Percentiles rank a stretch among this genome's conserved stretches.
These are phyloP conservation scores for Zostera marina DNA, from an alignment of 116 monocot genomes.

Conservation along the genomic window DNA sequence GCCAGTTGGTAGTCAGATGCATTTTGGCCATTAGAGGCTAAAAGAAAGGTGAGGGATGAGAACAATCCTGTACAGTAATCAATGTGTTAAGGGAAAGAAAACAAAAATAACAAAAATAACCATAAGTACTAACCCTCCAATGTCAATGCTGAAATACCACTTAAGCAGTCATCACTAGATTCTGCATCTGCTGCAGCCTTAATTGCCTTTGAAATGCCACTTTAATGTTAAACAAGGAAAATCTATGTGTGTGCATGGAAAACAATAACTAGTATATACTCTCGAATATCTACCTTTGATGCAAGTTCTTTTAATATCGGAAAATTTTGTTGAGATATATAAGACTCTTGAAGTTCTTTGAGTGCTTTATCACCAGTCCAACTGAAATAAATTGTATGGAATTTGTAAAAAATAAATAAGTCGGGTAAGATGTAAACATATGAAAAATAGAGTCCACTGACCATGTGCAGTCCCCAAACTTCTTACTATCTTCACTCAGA, in stretches of 20 bases:
- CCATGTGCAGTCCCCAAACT: conserved; percentile 75
- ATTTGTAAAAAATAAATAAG: neutral
- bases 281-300: conserved; percentile 38
- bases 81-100: conserved; percentile 1
- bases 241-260: neutral
- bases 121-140: conserved; percentile 39
- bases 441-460: conserved; percentile 22
- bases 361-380: conserved; percentile 88
- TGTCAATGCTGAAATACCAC: conserved; percentile 49
- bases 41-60: conserved; percentile 64
- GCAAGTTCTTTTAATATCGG: conserved; percentile 80
- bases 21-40: conserved; percentile 47
- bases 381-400: conserved; percentile 19
- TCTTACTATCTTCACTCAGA: conserved; percentile 55
- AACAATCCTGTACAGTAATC: conserved; percentile 41
- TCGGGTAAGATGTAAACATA: neutral
- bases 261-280: conserved; percentile 4
- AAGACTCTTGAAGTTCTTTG: conserved; percentile 57
- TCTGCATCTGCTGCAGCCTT: conserved; percentile 69
- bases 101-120: neutral
- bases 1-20: conserved; percentile 81
- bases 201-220: conserved; percentile 56
- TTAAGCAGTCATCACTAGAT: conserved; percentile 29
- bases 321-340: conserved; percentile 60
- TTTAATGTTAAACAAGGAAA: neutral